Conservation (phyloP, 257 asterid species). For the Scutellaria barbata region DNA sequence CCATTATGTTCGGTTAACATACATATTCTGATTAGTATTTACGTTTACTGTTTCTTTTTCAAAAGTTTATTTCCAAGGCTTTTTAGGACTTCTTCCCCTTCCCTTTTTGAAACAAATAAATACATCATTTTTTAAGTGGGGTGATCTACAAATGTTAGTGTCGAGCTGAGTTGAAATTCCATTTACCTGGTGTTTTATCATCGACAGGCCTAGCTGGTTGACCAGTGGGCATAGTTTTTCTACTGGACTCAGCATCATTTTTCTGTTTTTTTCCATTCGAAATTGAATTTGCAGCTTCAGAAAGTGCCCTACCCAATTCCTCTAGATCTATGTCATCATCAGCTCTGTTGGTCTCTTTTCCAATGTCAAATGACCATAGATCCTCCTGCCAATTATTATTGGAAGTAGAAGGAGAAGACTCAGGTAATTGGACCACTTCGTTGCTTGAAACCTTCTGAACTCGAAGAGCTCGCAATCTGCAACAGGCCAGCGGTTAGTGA, state of each 20-base stretch:
- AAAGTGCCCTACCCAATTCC: slow-evolving; percentile 74
- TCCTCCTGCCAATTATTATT: slow-evolving; percentile 50
- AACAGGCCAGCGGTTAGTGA: slow-evolving; percentile 26
- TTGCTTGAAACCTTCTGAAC: slow-evolving; percentile 63
- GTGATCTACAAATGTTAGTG: neutral
- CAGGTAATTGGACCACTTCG: slow-evolving; percentile 38
- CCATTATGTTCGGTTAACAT: too few relatives aligned
- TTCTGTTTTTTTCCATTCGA: slow-evolving; percentile 50
- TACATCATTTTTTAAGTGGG: too few relatives aligned
- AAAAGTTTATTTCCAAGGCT: too few relatives aligned
- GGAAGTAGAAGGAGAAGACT: slow-evolving; percentile 46
- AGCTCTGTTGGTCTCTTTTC: slow-evolving; percentile 47
- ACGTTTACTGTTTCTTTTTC: too few relatives aligned
- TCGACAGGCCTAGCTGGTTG: slow-evolving; percentile 48
- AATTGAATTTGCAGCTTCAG: slow-evolving; percentile 62
- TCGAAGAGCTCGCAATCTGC: slow-evolving; percentile 84
- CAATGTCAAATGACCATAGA: slow-evolving; percentile 53
- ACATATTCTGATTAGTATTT: too few relatives aligned
- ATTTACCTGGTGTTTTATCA: slow-evolving; percentile 59
- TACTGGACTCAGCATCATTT: slow-evolving; percentile 39
- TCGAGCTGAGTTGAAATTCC: slow-evolving; percentile 2
- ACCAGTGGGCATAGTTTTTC: slow-evolving; percentile 38
- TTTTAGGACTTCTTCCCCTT: too few relatives aligned
- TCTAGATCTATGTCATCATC: slow-evolving; percentile 67
- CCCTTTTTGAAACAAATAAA: too few relatives aligned